These are phyloP conservation scores for Begonia peltatifolia DNA, from an alignment of 306 rosid genomes.

Conservation along the genomic window DNA sequence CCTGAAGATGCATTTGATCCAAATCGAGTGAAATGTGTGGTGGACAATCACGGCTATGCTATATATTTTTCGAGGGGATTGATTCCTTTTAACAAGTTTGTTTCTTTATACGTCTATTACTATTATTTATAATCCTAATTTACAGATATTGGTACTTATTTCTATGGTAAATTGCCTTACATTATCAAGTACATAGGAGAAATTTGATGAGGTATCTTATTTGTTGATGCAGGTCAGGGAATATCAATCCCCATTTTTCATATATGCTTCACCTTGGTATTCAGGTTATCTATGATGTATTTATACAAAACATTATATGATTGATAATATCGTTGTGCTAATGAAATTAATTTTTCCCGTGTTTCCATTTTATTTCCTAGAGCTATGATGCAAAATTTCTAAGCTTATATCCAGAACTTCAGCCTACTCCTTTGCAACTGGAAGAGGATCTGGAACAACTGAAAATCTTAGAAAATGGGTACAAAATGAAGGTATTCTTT, in stretches of 20 bases:
- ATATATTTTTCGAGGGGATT: slow-evolving; percentile 90
- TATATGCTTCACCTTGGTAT: slow-evolving; percentile 64
- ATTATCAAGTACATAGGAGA: background rate
- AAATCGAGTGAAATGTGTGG: slow-evolving; percentile 85
- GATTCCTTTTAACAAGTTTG: slow-evolving; percentile 90
- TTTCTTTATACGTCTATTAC: background rate
- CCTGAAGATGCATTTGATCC: slow-evolving; percentile 80
- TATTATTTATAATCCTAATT: too few relatives aligned
- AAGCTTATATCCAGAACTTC: slow-evolving; percentile 53
- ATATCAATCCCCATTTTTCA: slow-evolving; percentile 53
- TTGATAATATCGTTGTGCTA: too few relatives aligned
- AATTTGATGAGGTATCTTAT: slow-evolving; percentile 10
- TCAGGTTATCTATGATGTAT: slow-evolving; percentile 24
- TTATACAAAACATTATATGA: too few relatives aligned
- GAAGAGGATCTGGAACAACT: slow-evolving; percentile 98
- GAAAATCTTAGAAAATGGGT: slow-evolving; percentile 93
- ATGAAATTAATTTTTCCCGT: slow-evolving; percentile 4
- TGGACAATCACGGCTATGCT: slow-evolving; percentile 68
- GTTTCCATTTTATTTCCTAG: slow-evolving; percentile 27
- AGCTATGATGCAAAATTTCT: slow-evolving; percentile 84
- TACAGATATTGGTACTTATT: too few relatives aligned
- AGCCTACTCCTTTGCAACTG: slow-evolving; percentile 76
- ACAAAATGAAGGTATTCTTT: slow-evolving; percentile 76
- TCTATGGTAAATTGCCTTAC: too few relatives aligned
- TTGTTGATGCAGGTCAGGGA: slow-evolving; percentile 48